Evolutionary conservation across 306 rosid genomes (phyloP), one percentile per base, ranked within the genome.

Genomic region (Coriaria nepalensis): DNA sequence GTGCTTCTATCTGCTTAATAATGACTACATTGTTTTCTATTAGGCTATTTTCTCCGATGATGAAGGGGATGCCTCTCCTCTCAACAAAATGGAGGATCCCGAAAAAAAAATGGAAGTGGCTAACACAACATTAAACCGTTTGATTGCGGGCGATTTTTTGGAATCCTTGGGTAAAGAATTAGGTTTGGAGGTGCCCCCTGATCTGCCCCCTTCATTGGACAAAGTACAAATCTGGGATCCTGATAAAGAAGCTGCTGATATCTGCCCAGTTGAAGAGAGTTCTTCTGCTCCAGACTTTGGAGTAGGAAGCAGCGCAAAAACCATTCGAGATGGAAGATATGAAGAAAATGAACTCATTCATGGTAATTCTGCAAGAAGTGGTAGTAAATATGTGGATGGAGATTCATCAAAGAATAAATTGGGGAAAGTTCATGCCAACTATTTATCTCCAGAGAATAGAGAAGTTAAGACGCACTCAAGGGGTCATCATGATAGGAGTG

Each of bases 41-140:
- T 79, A 90, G 96, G 98, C 98, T 59, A 85, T 92, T 69, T 92
- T 92, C 83, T 92, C 94, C 32, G 98, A 92, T 14, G 79, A 73
- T 7, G 98, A 79, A 77, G 74, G 60, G 58, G 82, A 75, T 40
- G 69, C 62, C 60, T 35, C 77, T 55, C 50, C 47, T 73, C 51
- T 63, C 35, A 54, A 52, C 35, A 76, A 53, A 73, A 66, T 60
- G 52, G 93, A 74, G 33, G 53, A 92, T 69, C 94, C 74, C 45
- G 86, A 73, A 56, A 90, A 82, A 73, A 85, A 85, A 69, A 79
- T 68, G 48, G 98, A 85, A 63, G 93, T 81, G 55, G 96, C 81
- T 53, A 92, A 72, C 67, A 75, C 83, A 38, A 73, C 94, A 52
- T 60, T 92, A 58, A 92, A 75, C 65, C 87, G 93, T 47, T 73